These are phyloP conservation scores for Dactylellina haptotyla DNA, from an alignment of 2,329 filamentous ascomycete species.

Conservation along the genomic window DNA sequence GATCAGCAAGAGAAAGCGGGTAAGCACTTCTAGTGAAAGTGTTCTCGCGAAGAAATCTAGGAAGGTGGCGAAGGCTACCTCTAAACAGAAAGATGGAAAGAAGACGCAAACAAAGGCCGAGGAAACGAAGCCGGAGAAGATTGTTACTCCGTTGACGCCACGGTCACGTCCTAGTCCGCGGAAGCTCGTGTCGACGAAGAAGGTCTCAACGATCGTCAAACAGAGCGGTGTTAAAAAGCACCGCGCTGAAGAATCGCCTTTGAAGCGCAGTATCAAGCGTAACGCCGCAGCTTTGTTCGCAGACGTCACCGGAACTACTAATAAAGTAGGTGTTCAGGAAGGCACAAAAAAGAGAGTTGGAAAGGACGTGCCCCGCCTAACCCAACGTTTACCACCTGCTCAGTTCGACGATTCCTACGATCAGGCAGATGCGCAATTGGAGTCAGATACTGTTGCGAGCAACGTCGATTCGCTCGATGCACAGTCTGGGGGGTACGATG, in stretches of 20 bases:
- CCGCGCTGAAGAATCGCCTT: constrained; percentile 11
- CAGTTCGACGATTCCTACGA: constrained; percentile 32
- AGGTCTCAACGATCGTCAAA: background rate
- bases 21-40: constrained; percentile 31
- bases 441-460: constrained; percentile 28
- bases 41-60: constrained; percentile 31
- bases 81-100: constrained; percentile 38
- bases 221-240: constrained; percentile 3
- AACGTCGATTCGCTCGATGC: constrained; percentile 44
- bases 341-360: background rate
- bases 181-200: constrained; percentile 8
- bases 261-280: constrained; percentile 31
- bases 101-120: constrained; percentile 1
- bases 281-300: constrained; percentile 36
- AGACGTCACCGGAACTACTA: constrained; percentile 6
- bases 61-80: constrained; percentile 28
- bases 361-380: background rate
- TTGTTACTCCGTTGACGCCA: constrained; percentile 27
- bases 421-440: constrained; percentile 8
- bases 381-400: constrained; percentile 32
- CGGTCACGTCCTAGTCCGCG: constrained; percentile 38
- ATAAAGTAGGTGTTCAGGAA: background rate
- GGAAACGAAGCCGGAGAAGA: background rate
- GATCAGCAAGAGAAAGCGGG: constrained; percentile 17
- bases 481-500: constrained; percentile 24